Conservation (phyloP, 768 basidiomycete genomes). For the Galerina marginata region DNA sequence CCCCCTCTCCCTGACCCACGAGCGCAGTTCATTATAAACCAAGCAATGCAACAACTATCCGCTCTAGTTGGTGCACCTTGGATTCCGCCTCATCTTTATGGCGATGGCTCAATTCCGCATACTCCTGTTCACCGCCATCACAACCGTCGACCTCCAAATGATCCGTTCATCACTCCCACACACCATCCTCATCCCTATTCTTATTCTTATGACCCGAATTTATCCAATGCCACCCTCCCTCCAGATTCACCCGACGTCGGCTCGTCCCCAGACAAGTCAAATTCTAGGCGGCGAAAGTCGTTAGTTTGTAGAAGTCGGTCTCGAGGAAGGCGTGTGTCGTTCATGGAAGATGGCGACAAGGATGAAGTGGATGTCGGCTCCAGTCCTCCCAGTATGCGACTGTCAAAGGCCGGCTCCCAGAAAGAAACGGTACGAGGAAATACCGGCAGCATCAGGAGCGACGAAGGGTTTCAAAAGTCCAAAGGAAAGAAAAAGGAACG, state of each 20-base stretch:
- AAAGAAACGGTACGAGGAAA: neutral
- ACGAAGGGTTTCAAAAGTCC: neutral
- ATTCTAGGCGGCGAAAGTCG: slow-evolving; percentile 35
- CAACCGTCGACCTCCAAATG: slow-evolving; percentile 19
- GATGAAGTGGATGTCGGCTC: slow-evolving; percentile 18
- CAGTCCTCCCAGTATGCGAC: slow-evolving; percentile 7
- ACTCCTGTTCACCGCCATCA: slow-evolving; percentile 36
- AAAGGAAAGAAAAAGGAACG: slow-evolving; percentile 4
- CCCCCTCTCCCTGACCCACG: slow-evolving; percentile 44
- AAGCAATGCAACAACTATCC: slow-evolving; percentile 50
- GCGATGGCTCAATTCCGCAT: slow-evolving; percentile 27
- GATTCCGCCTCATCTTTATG: slow-evolving; percentile 26
- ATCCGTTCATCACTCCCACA: slow-evolving; percentile 41
- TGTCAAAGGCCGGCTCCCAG: neutral
- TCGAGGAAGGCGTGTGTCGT: slow-evolving; percentile 62
- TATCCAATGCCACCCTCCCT: slow-evolving; percentile 53
- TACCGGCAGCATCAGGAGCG: neutral
- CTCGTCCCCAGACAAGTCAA: slow-evolving; percentile 40
- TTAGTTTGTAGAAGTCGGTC: slow-evolving; percentile 56
- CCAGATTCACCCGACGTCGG: slow-evolving; percentile 56
- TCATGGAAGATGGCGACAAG: slow-evolving; percentile 43
- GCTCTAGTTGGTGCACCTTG: slow-evolving; percentile 36
- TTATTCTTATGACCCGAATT: slow-evolving; percentile 47
- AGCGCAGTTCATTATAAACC: slow-evolving; percentile 46
- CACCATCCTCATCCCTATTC: slow-evolving; percentile 44